Conservation (phyloP, 805 yeast genomes). For the Candida golubevii region DNA sequence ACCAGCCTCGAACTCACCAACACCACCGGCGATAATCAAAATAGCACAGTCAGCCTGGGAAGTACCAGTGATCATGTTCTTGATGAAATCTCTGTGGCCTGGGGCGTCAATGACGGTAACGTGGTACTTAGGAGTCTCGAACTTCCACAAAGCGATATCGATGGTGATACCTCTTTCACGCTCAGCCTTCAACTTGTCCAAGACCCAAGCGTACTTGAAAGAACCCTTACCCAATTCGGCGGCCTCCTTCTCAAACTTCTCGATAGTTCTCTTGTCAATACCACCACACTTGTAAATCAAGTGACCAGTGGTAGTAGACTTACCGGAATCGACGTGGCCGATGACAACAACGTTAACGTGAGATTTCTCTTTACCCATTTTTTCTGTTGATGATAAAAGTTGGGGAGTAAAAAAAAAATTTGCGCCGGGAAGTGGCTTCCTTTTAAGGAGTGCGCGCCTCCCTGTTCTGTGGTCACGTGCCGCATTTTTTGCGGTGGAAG, state of each 20-base stretch:
- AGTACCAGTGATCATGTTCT: conserved; percentile 94
- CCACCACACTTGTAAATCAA: conserved; percentile 99
- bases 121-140: conserved; percentile 85
- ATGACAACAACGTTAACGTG: conserved; percentile 99
- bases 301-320: conserved; percentile 99
- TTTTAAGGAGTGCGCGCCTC: conserved; percentile 10
- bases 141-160: conserved; percentile 89
- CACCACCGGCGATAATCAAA: conserved; percentile 86
- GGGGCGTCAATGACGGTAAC: conserved; percentile 94
- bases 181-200: conserved; percentile 94
- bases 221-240: conserved; percentile 97
- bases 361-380: conserved; percentile 88
- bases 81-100: conserved; percentile 95
- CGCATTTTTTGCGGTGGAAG: background rate
- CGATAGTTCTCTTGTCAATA: conserved; percentile 97
- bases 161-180: conserved; percentile 97
- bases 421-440: conserved; percentile 5
- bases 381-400: conserved; percentile 13
- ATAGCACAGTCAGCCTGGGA: conserved; percentile 92
- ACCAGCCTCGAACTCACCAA: conserved; percentile 95
- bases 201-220: conserved; percentile 97
- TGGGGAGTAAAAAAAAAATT: conserved; percentile 6
- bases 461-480: conserved; percentile 2
- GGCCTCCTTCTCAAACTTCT: conserved; percentile 97
- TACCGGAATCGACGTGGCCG: conserved; percentile 99